Evolutionary conservation across 225 moss, liverwort and hornwort species (phyloP).

Genomic region (Anthoceros angustus): DNA sequence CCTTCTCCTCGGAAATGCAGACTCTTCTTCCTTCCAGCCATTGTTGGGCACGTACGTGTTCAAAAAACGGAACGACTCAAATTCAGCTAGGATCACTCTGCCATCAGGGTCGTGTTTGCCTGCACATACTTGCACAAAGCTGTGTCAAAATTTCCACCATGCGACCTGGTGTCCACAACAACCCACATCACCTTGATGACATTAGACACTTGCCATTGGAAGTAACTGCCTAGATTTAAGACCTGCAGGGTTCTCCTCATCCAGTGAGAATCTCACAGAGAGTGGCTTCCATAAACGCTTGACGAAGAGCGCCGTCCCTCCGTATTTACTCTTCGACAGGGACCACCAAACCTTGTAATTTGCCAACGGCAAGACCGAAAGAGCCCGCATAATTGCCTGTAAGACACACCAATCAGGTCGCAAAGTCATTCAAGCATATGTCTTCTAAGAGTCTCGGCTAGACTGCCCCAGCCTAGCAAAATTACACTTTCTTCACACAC

Average conservation of each 20-base stretch:
- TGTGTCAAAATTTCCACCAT: not conserved
- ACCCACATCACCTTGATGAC: not conserved
- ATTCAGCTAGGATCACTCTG: constrained; percentile 62
- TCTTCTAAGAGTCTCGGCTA: not conserved
- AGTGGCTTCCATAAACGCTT: constrained; percentile 53
- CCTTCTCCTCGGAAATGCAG: constrained; percentile 52
- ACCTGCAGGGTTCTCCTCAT: constrained; percentile 27
- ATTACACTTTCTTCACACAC: constrained; percentile 10
- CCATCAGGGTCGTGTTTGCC: constrained; percentile 58
- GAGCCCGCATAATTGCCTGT: constrained; percentile 61
- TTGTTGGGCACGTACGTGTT: constrained; percentile 82
- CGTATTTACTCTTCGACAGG: constrained; percentile 63
- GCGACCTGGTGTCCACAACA: not conserved
- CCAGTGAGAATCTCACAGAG: constrained; percentile 45
- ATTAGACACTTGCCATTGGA: not conserved
- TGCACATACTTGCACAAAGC: constrained; percentile 5
- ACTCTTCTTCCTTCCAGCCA: constrained; percentile 74
- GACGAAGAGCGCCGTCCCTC: constrained; percentile 66
- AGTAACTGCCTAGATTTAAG: not conserved
- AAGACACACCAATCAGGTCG: too few relatives aligned
- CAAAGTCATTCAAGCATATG: not conserved
- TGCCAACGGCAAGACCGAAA: constrained; percentile 57
- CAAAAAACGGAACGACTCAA: constrained; percentile 45
- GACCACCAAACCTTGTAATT: constrained; percentile 79
- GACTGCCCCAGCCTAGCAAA: not conserved